Base-by-base conservation (phyloP, 2,329 filamentous ascomycete genomes). In the Mariannaea elegans region DNA sequence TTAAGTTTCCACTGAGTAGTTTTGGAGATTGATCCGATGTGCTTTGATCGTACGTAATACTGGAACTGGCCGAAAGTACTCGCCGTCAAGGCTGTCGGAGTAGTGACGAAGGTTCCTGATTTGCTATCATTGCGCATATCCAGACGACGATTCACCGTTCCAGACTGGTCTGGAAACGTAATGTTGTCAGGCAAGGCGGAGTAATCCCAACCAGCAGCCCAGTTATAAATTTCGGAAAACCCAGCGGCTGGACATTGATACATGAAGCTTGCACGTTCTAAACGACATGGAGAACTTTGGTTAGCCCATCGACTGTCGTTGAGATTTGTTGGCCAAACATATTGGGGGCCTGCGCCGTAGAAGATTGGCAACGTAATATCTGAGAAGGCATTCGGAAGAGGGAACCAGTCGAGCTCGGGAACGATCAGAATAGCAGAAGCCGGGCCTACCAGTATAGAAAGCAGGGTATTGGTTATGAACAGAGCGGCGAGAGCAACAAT, bases 391-490 rank as follows among this genome's bases (percentile, higher is more conserved):
- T 27, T 27, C 4, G 45, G 45, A 2, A 49, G 45, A 12, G 34
- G 45, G 27, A 36, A 56, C 53, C 53, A 56, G 12, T 27, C 44
- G 1, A 48, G 38, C 6, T 49, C 32, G 19, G 53, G 53, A 1
- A 56, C n/a, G 29, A 50, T 44, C 14, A 56, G 53, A 13, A 56
- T 56, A 7, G 53, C 53, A 3, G 53, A 56, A 5, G 53, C 53
- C 2, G 53, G 53, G 14, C 53, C 53, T n/a, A 56, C 39, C 14
- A 56, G 45, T 6, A 32, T 42, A 19, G 36, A 49, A n/a, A 56
- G 44, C 2, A 44, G 19, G 7, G 41, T 42, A 8, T 42, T 49
- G 21, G 41, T 6, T 13, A 50, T 14, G 9, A 56, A n/a, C 8
- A 56, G 19, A 6, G 8, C 19, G 4, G 45, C 34, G 5, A 56